Percentiles rank a stretch among this genome's conserved stretches.
These are phyloP conservation scores for Malassezia furfur DNA, from an alignment of 1,284 basidiomycete species.

Conservation along the genomic window DNA sequence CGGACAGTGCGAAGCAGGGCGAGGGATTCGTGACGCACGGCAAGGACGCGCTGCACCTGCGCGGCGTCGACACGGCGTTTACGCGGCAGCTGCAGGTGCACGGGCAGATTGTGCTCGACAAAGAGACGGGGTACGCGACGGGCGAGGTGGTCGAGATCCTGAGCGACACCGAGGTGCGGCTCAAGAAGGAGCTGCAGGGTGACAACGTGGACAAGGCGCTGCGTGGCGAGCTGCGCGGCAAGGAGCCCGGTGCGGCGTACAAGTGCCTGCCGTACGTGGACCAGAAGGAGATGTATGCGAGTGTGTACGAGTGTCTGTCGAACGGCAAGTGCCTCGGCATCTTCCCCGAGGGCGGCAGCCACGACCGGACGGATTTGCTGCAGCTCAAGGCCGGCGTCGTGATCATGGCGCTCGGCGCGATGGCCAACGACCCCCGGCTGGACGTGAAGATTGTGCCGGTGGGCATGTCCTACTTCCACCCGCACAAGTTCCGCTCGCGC, in stretches of 20 bases:
- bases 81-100: constrained; percentile 64
- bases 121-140: constrained; percentile 64
- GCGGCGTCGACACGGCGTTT: constrained; percentile 74
- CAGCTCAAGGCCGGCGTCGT: constrained; percentile 48
- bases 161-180: constrained; percentile 66
- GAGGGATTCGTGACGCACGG: constrained; percentile 60
- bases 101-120: constrained; percentile 81
- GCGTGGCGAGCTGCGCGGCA: constrained; percentile 4
- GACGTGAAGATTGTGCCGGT: constrained; percentile 47
- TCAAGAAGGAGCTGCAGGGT: constrained; percentile 73
- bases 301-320: constrained; percentile 80
- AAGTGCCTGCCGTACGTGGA: constrained; percentile 56
- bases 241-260: constrained; percentile 29
- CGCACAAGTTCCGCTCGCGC: constrained; percentile 48
- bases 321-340: constrained; percentile 64
- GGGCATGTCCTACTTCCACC: constrained; percentile 48
- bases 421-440: constrained; percentile 42
- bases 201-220: constrained; percentile 42
- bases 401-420: constrained; percentile 49
- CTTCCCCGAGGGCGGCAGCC: constrained; percentile 46
- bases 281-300: constrained; percentile 86
- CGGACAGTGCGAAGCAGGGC: constrained; percentile 73
- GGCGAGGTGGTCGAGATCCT: constrained; percentile 81
- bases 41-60: constrained; percentile 55
- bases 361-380: constrained; percentile 47